These are phyloP conservation scores for Austroboletus novae-zelandiae DNA, from an alignment of 1,284 basidiomycete genomes.

Conservation along the genomic window DNA sequence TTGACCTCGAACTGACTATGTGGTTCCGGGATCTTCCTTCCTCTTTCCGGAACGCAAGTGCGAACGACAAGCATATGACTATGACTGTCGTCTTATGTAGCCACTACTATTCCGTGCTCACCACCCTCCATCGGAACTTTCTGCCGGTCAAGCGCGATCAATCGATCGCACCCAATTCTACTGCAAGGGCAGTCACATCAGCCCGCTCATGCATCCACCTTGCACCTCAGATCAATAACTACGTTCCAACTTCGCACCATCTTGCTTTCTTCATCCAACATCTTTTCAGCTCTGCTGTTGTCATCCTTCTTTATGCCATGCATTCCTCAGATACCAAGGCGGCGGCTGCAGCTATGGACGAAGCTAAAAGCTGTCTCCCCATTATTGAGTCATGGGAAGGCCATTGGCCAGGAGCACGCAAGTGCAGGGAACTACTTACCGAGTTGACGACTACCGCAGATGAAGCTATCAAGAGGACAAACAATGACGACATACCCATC, in stretches of 20 bases:
- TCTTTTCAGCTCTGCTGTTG: slow-evolving; percentile 86
- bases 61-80: slow-evolving; percentile 74
- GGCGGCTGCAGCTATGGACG: slow-evolving; percentile 73
- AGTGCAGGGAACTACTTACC: slow-evolving; percentile 75
- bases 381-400: slow-evolving; percentile 83
- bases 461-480: slow-evolving; percentile 54
- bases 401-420: slow-evolving; percentile 83
- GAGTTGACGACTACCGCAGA: slow-evolving; percentile 68
- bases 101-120: slow-evolving; percentile 86
- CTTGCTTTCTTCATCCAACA: slow-evolving; percentile 91
- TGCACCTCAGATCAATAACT: slow-evolving; percentile 80
- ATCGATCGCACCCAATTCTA: slow-evolving; percentile 61
- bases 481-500: slow-evolving; percentile 26
- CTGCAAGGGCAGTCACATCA: slow-evolving; percentile 73
- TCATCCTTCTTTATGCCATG: slow-evolving; percentile 85
- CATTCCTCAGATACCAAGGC: slow-evolving; percentile 71
- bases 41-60: slow-evolving; percentile 68
- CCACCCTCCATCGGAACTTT: slow-evolving; percentile 87
- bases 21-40: slow-evolving; percentile 80
- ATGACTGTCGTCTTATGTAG: slow-evolving; percentile 88
- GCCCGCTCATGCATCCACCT: slow-evolving; percentile 81
- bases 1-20: slow-evolving; percentile 72
- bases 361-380: slow-evolving; percentile 70
- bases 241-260: slow-evolving; percentile 85
- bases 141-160: slow-evolving; percentile 72